phyloP scores from a whole-genome alignment of 1,284 basidiomycete species.

The Coniferiporia weirii region DNA sequence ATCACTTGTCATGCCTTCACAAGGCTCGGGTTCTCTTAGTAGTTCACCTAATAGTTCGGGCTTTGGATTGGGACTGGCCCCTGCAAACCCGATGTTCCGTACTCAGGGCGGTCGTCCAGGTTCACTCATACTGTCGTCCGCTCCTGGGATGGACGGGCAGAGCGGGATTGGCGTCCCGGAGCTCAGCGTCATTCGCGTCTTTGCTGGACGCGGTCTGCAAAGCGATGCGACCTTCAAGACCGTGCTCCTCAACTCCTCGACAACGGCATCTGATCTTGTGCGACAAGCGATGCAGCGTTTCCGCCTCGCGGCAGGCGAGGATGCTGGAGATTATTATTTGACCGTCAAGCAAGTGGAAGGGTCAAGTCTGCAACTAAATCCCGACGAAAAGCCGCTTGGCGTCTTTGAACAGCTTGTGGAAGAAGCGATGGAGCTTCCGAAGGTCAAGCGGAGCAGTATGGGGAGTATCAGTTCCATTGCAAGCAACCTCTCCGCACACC shows the following conservation, averaged over 20 bases:
- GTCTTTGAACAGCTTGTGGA: constrained; percentile 85
- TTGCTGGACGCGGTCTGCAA: constrained; percentile 83
- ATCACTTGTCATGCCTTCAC: constrained; percentile 47
- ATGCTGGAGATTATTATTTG: constrained; percentile 75
- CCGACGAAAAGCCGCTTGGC: constrained; percentile 75
- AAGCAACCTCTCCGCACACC: constrained; percentile 88
- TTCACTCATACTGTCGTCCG: constrained; percentile 63
- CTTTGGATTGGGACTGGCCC: constrained; percentile 40
- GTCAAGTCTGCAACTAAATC: constrained; percentile 67
- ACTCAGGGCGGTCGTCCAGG: constrained; percentile 56
- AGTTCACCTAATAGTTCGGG: constrained; percentile 31
- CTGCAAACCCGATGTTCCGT: constrained; percentile 33
- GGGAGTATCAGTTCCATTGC: constrained; percentile 90
- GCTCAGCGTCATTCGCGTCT: constrained; percentile 90
- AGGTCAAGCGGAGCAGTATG: constrained; percentile 88
- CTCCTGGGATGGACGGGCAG: constrained; percentile 47
- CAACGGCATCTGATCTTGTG: constrained; percentile 79
- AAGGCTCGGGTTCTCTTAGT: constrained; percentile 31
- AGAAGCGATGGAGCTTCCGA: constrained; percentile 67
- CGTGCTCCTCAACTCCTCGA: constrained; percentile 84
- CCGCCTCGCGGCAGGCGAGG: constrained; percentile 62
- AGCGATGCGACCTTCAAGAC: constrained; percentile 98
- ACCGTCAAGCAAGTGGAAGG: constrained; percentile 90
- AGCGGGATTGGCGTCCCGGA: constrained; percentile 65
- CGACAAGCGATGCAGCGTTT: constrained; percentile 93